phyloP scores from a whole-genome alignment of 129 eudicot genomes.

The Ambrosia artemisiifolia region DNA sequence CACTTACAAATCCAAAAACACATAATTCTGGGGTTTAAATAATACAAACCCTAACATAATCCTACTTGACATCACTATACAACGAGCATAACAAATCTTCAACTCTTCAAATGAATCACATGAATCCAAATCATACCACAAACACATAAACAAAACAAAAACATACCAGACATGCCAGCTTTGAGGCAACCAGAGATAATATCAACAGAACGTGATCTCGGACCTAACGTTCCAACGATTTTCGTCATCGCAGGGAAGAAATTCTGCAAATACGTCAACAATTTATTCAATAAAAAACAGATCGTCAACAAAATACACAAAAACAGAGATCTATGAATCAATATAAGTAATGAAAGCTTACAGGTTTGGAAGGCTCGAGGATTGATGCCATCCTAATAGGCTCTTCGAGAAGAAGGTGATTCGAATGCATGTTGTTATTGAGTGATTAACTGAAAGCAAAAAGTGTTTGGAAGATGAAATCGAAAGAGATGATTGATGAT shows the following conservation, averaged over 20 bases:
- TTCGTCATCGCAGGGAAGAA: conserved; percentile 92
- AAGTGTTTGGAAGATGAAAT: background rate
- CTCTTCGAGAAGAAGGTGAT: conserved; percentile 86
- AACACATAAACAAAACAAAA: background rate
- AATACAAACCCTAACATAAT: background rate
- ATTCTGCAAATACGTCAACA: conserved; percentile 37
- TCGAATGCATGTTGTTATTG: conserved; percentile 55
- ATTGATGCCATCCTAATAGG: conserved; percentile 91
- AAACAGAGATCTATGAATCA: conserved; percentile 23
- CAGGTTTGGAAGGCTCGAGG: conserved; percentile 88
- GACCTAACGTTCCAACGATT: conserved; percentile 89
- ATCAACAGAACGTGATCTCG: conserved; percentile 82
- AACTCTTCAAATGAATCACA: conserved; percentile 1
- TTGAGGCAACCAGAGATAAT: conserved; percentile 66
- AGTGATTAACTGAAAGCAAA: conserved; percentile 7
- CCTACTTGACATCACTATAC: conserved; percentile 11
- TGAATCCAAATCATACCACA: background rate
- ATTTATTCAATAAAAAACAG: background rate
- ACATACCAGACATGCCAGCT: conserved; percentile 78
- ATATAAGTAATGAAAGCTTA: conserved; percentile 17
- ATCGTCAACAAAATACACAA: background rate
- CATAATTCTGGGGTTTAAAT: background rate
- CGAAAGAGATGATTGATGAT: background rate
- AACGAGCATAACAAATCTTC: conserved; percentile 5
- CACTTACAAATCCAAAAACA: background rate